phyloP scores from a whole-genome alignment of 1,284 basidiomycete species.

The Ceratobasidium theobromae region DNA sequence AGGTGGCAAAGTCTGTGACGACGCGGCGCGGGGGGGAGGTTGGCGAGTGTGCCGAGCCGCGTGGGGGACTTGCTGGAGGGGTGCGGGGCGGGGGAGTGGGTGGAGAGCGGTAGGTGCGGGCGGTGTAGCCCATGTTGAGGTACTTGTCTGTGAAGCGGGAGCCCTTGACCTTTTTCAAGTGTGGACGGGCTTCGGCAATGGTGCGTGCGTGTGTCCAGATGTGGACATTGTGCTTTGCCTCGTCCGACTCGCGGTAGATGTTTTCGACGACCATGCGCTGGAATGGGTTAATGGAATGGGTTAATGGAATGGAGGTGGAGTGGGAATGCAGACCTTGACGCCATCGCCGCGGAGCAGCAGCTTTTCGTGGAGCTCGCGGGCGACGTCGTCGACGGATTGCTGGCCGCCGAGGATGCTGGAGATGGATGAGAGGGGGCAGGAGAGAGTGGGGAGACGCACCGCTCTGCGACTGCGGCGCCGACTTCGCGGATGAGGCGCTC shows the following conservation, averaged over 20 bases:
- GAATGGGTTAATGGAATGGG: too few relatives aligned
- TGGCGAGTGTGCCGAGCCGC: slow-evolving; percentile 45
- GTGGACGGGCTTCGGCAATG: slow-evolving; percentile 73
- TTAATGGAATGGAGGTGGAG: too few relatives aligned
- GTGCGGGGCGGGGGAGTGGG: slow-evolving; percentile 53
- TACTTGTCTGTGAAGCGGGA: slow-evolving; percentile 95
- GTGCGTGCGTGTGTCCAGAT: slow-evolving; percentile 79
- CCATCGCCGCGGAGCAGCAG: slow-evolving; percentile 74
- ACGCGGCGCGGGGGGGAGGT: slow-evolving; percentile 77
- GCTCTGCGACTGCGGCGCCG: slow-evolving; percentile 88
- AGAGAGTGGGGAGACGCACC: slow-evolving; percentile 44
- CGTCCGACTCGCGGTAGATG: slow-evolving; percentile 89
- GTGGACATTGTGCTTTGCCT: slow-evolving; percentile 86
- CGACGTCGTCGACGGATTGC: slow-evolving; percentile 95
- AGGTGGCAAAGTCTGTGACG: slow-evolving; percentile 84
- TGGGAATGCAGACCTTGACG: too few relatives aligned
- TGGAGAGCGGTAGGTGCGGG: slow-evolving; percentile 51
- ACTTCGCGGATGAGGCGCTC: slow-evolving; percentile 94
- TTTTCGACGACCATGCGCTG: slow-evolving; percentile 79
- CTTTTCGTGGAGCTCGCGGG: slow-evolving; percentile 88
- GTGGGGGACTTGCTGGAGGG: slow-evolving; percentile 52
- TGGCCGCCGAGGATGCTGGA: slow-evolving; percentile 48
- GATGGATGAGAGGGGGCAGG: slow-evolving; percentile 26
- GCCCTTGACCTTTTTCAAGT: slow-evolving; percentile 84
- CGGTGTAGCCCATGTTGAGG: slow-evolving; percentile 67